phyloP scores from a whole-genome alignment of 1,284 basidiomycete genomes.

The Heterobasidion parviporum region DNA sequence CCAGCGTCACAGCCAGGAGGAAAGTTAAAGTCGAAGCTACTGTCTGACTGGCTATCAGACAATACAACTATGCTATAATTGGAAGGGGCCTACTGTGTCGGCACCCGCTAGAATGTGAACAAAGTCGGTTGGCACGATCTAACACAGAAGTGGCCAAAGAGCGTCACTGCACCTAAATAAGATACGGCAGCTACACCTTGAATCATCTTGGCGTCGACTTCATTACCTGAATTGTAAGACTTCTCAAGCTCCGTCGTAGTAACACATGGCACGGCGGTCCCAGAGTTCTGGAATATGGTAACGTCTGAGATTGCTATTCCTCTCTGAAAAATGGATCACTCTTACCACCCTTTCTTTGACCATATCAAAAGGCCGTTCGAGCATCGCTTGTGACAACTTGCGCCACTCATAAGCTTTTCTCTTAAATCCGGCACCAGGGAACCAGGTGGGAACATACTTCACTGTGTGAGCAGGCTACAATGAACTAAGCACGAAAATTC shows the following conservation, averaged over 20 bases:
- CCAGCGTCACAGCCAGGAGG: neutral
- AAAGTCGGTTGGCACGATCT: neutral
- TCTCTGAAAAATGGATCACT: neutral
- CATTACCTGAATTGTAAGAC: slow-evolving; percentile 1
- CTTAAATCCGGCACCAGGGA: slow-evolving; percentile 10
- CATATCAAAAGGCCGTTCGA: neutral
- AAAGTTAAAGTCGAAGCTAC: neutral
- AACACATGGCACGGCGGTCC: neutral
- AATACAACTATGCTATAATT: neutral
- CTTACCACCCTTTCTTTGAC: neutral
- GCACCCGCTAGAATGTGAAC: neutral
- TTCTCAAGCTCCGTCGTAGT: neutral
- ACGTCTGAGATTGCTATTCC: neutral
- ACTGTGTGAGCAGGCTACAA: neutral
- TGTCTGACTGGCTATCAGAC: neutral
- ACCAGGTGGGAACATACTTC: neutral
- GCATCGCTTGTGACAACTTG: neutral
- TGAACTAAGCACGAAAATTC: neutral
- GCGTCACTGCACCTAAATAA: neutral
- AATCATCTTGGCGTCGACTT: neutral
- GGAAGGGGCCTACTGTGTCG: slow-evolving; percentile 1
- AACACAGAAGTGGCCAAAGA: neutral
- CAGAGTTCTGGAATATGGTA: neutral
- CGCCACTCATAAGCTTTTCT: neutral
- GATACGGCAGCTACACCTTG: neutral